Evolutionary conservation across 805 yeast genomes (phyloP).

Genomic region (Wickerhamomyces rabaulensis): DNA sequence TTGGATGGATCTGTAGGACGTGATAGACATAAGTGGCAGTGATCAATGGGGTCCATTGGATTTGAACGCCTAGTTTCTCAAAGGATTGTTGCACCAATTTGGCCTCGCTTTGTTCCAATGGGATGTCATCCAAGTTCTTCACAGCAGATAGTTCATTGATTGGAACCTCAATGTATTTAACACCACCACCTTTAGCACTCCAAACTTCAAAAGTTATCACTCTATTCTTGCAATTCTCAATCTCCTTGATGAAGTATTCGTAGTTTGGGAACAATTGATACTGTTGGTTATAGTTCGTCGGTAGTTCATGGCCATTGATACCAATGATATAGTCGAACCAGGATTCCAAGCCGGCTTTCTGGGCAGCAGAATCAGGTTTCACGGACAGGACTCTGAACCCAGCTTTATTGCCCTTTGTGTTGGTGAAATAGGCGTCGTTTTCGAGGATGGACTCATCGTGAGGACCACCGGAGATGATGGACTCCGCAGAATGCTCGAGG

Average conservation of each 20-base stretch:
- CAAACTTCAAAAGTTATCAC: constrained; percentile 60
- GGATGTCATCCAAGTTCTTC: constrained; percentile 24
- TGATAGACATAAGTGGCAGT: constrained; percentile 87
- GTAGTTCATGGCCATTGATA: constrained; percentile 64
- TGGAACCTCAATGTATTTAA: constrained; percentile 35
- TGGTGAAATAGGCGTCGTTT: constrained; percentile 23
- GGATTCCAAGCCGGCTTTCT: constrained; percentile 59
- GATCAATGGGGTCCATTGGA: constrained; percentile 73
- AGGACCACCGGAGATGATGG: constrained; percentile 23
- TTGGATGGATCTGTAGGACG: constrained; percentile 63
- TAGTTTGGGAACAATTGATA: constrained; percentile 37
- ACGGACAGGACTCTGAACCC: constrained; percentile 60
- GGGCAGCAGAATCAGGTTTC: constrained; percentile 40
- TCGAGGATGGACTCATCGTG: constrained; percentile 20
- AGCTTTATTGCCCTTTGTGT: constrained; percentile 25
- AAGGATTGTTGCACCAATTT: constrained; percentile 32
- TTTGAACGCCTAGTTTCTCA: constrained; percentile 53
- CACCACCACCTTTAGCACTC: constrained; percentile 80
- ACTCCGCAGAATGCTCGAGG: constrained; percentile 37
- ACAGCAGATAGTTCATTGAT: constrained; percentile 23
- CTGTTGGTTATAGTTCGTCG: constrained; percentile 29
- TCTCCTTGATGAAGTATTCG: constrained; percentile 37
- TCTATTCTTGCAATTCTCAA: constrained; percentile 32
- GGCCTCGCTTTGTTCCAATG: constrained; percentile 11
- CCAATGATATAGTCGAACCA: constrained; percentile 88